Percentiles rank a stretch among this genome's conserved stretches.
These are phyloP conservation scores for Parietichytrium sp. DNA, from an alignment of 108 stramenopile species.

Conservation along the genomic window DNA sequence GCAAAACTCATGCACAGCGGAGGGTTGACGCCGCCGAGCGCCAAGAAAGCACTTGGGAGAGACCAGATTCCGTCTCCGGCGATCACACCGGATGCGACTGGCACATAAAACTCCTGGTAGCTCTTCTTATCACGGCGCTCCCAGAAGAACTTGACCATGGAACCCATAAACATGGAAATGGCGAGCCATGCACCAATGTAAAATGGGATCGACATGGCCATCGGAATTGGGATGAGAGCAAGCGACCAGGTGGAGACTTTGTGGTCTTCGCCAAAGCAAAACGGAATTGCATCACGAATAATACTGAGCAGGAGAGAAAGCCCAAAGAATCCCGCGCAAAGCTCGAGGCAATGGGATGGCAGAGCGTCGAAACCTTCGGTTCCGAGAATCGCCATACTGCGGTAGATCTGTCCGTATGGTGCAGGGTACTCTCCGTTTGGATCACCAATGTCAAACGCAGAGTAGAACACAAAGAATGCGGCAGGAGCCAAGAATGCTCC, in stretches of 20 bases:
- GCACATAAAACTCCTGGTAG: not conserved
- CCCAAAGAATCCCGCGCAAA: not conserved
- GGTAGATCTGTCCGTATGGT: conserved; percentile 35
- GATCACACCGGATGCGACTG: conserved; percentile 17
- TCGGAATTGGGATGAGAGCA: conserved; percentile 11
- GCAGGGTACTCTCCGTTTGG: conserved; percentile 16
- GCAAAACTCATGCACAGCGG: conserved; percentile 7
- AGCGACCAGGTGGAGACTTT: too few species aligned
- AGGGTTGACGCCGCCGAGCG: conserved; percentile 10
- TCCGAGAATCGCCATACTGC: conserved; percentile 23
- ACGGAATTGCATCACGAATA: not conserved
- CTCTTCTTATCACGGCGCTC: not conserved
- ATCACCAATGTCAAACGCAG: not conserved
- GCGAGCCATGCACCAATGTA: conserved; percentile 15
- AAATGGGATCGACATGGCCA: conserved; percentile 8
- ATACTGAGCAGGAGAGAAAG: not conserved
- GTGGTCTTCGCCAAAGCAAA: not conserved
- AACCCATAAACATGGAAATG: not conserved
- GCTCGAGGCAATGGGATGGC: not conserved
- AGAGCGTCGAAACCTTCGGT: conserved; percentile 18
- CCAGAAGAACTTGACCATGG: conserved; percentile 31
- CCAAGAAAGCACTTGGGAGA: conserved; percentile 8
- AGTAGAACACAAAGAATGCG: conserved; percentile 29
- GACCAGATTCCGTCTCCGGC: conserved; percentile 20
- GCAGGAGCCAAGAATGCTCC: conserved; percentile 17